Conservation (phyloP, 768 basidiomycete genomes). For the Tubosaeta brunneosetosa region DNA sequence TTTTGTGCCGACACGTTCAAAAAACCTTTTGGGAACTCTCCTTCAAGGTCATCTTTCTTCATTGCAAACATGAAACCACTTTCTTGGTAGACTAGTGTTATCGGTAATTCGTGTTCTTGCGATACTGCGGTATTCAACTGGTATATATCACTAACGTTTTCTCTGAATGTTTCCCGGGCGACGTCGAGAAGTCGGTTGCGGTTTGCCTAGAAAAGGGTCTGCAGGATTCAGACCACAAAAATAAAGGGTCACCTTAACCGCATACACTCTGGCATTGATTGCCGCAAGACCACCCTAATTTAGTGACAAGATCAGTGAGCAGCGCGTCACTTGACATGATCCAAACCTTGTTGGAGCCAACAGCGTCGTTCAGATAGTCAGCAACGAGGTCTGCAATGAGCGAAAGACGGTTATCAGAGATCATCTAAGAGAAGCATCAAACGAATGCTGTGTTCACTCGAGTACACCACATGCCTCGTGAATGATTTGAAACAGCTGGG, state of each 20-base stretch:
- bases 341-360: slow-evolving; percentile 54
- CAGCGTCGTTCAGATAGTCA: slow-evolving; percentile 69
- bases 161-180: slow-evolving; percentile 90
- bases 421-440: slow-evolving; percentile 43
- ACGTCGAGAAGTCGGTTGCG: slow-evolving; percentile 85
- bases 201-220: slow-evolving; percentile 48
- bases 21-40: slow-evolving; percentile 62
- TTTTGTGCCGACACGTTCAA: slow-evolving; percentile 63
- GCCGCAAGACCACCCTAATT: slow-evolving; percentile 64
- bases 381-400: slow-evolving; percentile 58
- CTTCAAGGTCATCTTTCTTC: slow-evolving; percentile 52
- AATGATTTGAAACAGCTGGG: slow-evolving; percentile 60
- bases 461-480: slow-evolving; percentile 41
- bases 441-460: neutral
- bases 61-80: slow-evolving; percentile 69
- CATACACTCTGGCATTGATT: slow-evolving; percentile 81
- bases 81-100: slow-evolving; percentile 68
- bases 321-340: neutral
- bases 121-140: slow-evolving; percentile 56
- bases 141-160: slow-evolving; percentile 87
- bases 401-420: slow-evolving; percentile 67
- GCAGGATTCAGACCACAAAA: neutral
- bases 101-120: slow-evolving; percentile 59
- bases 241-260: slow-evolving; percentile 54
- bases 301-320: neutral